phyloP scores from a whole-genome alignment of 371 early-diverging fungal genomes.

The Batrachochytrium dendrobatidis region DNA sequence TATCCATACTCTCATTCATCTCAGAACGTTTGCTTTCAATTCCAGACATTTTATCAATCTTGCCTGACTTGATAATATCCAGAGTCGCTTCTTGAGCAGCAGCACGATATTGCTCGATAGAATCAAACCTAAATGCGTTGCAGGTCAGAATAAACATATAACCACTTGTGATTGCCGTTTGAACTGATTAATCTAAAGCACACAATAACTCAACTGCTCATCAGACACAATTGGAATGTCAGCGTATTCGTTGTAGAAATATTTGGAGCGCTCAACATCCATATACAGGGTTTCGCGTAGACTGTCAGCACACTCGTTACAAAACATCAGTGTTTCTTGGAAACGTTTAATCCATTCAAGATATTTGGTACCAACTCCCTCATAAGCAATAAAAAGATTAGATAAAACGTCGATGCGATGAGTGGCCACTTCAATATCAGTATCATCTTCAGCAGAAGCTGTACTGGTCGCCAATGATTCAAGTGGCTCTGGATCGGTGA shows the following conservation, averaged over 20 bases:
- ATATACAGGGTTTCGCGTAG: constrained; percentile 35
- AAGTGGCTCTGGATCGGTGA: neutral
- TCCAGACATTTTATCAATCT: constrained; percentile 32
- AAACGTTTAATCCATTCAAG: constrained; percentile 27
- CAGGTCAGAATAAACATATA: neutral
- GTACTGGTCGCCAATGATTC: neutral
- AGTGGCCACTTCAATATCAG: constrained; percentile 34
- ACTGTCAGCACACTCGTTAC: constrained; percentile 23
- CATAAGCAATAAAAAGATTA: constrained; percentile 37
- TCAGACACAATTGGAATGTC: constrained; percentile 47
- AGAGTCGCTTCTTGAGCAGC: constrained; percentile 42
- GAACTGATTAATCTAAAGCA: neutral
- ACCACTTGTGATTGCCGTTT: neutral
- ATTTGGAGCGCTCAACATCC: constrained; percentile 41
- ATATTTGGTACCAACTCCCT: constrained; percentile 23
- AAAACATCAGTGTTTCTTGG: constrained; percentile 23
- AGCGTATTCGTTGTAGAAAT: constrained; percentile 42
- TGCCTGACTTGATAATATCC: constrained; percentile 46
- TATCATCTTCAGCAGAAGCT: constrained; percentile 16
- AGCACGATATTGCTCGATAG: constrained; percentile 10
- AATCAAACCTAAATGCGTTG: neutral
- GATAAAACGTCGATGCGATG: constrained; percentile 33
- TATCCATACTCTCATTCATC: constrained; percentile 36
- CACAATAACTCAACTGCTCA: constrained; percentile 33
- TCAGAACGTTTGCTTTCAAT: constrained; percentile 34